Evolutionary conservation across 306 rosid species (phyloP).

Genomic region (Malus domestica): DNA sequence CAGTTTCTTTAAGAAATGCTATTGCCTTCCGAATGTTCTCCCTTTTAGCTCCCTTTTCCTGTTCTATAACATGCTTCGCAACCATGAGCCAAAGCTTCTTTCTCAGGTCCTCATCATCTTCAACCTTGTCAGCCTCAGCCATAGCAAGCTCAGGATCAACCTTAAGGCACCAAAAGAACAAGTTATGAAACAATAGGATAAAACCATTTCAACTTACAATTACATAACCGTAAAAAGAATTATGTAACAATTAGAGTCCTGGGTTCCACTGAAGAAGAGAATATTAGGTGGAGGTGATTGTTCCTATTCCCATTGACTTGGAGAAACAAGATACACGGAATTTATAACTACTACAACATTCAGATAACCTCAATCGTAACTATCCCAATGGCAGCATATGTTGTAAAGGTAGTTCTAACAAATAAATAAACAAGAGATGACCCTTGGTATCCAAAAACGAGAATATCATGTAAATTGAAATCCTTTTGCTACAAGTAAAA

Average conservation of each 20-base stretch:
- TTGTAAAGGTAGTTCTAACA: not conserved
- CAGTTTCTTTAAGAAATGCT: conserved; percentile 99
- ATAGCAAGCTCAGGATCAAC: conserved; percentile 97
- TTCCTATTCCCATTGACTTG: conserved; percentile 3
- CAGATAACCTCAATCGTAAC: not conserved
- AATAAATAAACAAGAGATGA: not conserved
- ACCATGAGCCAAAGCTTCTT: conserved; percentile 99
- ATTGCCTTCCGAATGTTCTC: conserved; percentile 95
- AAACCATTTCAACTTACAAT: not conserved
- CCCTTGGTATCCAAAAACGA: not conserved
- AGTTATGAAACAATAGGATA: not conserved
- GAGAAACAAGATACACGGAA: not conserved
- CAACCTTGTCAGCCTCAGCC: conserved; percentile 99
- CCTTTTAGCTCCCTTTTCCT: conserved; percentile 95
- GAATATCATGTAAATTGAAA: not conserved
- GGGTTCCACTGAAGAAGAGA: not conserved
- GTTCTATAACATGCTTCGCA: conserved; percentile 91
- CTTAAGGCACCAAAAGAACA: conserved; percentile 32
- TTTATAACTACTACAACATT: not conserved
- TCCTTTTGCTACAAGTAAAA: not conserved
- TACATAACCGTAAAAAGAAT: not conserved
- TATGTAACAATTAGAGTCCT: not conserved
- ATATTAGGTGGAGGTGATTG: conserved; percentile 8
- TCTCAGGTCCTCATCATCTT: conserved; percentile 96
- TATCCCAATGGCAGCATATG: not conserved